Percentiles rank a stretch among this genome's conserved stretches.
These are phyloP conservation scores for Spiromastix sp. DNA, from an alignment of 2,329 filamentous ascomycete species.

Conservation along the genomic window DNA sequence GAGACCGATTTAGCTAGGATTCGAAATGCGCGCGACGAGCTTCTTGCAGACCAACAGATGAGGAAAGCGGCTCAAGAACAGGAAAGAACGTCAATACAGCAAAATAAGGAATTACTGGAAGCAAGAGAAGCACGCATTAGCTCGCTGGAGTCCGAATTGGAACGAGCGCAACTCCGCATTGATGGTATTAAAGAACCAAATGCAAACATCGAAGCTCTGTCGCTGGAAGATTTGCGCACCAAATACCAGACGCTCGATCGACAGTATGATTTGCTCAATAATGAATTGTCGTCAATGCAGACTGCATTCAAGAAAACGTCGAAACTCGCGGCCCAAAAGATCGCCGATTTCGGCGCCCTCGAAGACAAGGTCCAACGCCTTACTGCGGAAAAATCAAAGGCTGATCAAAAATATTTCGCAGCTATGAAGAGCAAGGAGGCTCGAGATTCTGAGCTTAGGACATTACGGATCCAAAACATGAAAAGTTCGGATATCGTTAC, in stretches of 20 bases:
- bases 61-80: conserved; percentile 72
- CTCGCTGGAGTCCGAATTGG: conserved; percentile 72
- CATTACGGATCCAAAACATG: conserved; percentile 68
- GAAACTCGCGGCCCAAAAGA: conserved; percentile 73
- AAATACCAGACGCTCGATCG: conserved; percentile 66
- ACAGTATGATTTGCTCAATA: conserved; percentile 74
- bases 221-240: conserved; percentile 59
- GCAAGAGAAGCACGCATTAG: conserved; percentile 72
- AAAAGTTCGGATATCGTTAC: conserved; percentile 91
- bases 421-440: conserved; percentile 90
- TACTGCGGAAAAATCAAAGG: conserved; percentile 84
- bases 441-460: conserved; percentile 67
- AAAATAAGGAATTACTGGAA: conserved; percentile 68
- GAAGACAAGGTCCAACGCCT: conserved; percentile 70
- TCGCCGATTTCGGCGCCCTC: conserved; percentile 61
- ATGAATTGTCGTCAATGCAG: conserved; percentile 81
- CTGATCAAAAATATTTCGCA: conserved; percentile 95
- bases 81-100: conserved; percentile 56
- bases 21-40: conserved; percentile 72
- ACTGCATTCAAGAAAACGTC: conserved; percentile 85
- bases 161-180: conserved; percentile 52
- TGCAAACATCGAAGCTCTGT: conserved; percentile 47
- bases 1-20: conserved; percentile 83
- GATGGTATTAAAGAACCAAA: conserved; percentile 35
- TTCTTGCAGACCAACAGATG: conserved; percentile 69